Percentiles rank a stretch among this genome's conserved stretches.
phyloP scores from a whole-genome alignment of 2,329 filamentous ascomycete species.

The Microsporum audouinii region DNA sequence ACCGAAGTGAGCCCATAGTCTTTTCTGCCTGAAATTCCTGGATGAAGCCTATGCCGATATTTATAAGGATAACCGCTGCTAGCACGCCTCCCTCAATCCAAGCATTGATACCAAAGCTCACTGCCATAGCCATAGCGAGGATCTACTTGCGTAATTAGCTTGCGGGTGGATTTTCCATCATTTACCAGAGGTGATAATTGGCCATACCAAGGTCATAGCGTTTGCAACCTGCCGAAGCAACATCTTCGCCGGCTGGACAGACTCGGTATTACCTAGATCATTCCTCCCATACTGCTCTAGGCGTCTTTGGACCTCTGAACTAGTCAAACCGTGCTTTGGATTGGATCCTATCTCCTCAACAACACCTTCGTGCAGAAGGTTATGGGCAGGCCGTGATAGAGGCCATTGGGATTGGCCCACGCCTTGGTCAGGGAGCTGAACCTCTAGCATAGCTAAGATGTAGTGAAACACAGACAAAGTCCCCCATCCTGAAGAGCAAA shows the following conservation, averaged over 20 bases:
- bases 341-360: slow-evolving; percentile 46
- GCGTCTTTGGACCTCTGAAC: slow-evolving; percentile 43
- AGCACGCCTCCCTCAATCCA: slow-evolving; percentile 52
- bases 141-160: slow-evolving; percentile 23
- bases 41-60: slow-evolving; percentile 47
- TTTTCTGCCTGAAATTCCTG: slow-evolving; percentile 44
- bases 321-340: slow-evolving; percentile 46
- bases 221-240: slow-evolving; percentile 54
- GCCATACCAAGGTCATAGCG: slow-evolving; percentile 50
- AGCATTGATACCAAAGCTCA: slow-evolving; percentile 46
- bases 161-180: slow-evolving; percentile 6
- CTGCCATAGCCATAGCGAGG: slow-evolving; percentile 46
- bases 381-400: slow-evolving; percentile 52
- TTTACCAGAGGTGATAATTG: not conserved
- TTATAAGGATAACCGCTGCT: slow-evolving; percentile 45
- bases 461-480: not conserved
- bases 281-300: slow-evolving; percentile 50
- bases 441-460: not conserved
- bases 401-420: slow-evolving; percentile 22
- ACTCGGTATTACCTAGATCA: slow-evolving; percentile 48
- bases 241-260: slow-evolving; percentile 40
- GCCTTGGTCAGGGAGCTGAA: not conserved
- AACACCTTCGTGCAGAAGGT: slow-evolving; percentile 44
- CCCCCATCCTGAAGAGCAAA: not conserved
- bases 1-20: slow-evolving; percentile 43